These are phyloP conservation scores for Cladosporium velox DNA, from an alignment of 2,329 filamentous ascomycete genomes.

Conservation along the genomic window DNA sequence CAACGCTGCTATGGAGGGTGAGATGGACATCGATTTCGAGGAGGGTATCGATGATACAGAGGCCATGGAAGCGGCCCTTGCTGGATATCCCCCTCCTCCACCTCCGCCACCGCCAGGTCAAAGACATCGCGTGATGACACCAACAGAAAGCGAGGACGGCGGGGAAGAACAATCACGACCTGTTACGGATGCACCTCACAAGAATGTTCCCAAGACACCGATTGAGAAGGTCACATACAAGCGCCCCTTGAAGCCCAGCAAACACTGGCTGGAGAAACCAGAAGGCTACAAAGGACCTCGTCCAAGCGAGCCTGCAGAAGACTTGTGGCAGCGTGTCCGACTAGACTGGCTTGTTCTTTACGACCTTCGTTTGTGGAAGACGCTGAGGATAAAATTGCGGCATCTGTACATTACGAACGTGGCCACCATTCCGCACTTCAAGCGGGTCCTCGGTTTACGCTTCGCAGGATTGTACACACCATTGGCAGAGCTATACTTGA, in stretches of 20 bases:
- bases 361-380: constrained; percentile 95
- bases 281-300: constrained; percentile 55
- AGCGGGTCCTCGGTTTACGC: constrained; percentile 86
- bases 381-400: constrained; percentile 82
- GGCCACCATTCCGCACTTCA: constrained; percentile 93
- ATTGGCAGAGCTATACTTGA: constrained; percentile 89
- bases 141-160: constrained; percentile 39
- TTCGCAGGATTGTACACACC: constrained; percentile 94
- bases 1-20: constrained; percentile 38
- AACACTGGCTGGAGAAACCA: constrained; percentile 86
- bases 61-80: constrained; percentile 74
- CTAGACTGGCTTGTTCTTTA: constrained; percentile 94
- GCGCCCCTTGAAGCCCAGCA: constrained; percentile 64
- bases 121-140: constrained; percentile 32
- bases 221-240: constrained; percentile 45
- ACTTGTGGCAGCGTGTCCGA: constrained; percentile 84
- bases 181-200: constrained; percentile 31
- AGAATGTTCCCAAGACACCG: constrained; percentile 81
- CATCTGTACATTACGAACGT: constrained; percentile 96
- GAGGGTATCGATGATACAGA: constrained; percentile 68
- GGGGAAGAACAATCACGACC: constrained; percentile 56
- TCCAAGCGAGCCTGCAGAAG: constrained; percentile 69
- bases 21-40: constrained; percentile 51
- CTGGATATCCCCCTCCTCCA: constrained; percentile 71
- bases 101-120: constrained; percentile 50